phyloP scores from a whole-genome alignment of 164 flowering plant genomes.

The Nymphaea thermarum region DNA sequence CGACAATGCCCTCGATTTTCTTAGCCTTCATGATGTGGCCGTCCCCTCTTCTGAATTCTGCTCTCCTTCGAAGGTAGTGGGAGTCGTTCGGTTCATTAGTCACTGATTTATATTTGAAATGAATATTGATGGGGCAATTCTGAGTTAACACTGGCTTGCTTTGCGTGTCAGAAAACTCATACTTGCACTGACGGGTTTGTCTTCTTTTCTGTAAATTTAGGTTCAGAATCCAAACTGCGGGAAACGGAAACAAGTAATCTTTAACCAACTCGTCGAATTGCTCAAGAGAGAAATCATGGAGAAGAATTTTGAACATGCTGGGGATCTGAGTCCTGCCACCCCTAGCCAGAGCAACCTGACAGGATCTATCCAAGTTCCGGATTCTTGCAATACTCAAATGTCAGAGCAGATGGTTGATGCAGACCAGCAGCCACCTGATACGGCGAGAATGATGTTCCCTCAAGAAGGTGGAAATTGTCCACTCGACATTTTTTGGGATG shows the following conservation, averaged over 20 bases:
- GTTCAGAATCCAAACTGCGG: constrained; percentile 26
- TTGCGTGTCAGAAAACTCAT: background rate
- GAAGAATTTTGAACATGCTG: background rate
- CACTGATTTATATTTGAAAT: no score
- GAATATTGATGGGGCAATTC: no score
- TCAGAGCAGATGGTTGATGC: background rate
- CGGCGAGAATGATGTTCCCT: background rate
- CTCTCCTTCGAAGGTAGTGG: background rate
- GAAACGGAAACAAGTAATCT: constrained; percentile 40
- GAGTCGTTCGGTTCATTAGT: no score
- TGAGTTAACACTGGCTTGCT: no score
- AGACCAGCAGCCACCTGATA: background rate
- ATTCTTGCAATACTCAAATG: background rate
- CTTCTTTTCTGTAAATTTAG: constrained; percentile 5
- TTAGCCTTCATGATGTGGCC: background rate
- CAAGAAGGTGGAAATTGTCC: background rate
- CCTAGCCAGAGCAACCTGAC: constrained; percentile 12
- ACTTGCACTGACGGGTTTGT: background rate
- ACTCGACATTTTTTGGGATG: constrained; percentile 28
- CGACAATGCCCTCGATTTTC: background rate
- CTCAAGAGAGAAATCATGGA: constrained; percentile 19
- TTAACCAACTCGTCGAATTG: constrained; percentile 58
- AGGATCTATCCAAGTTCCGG: constrained; percentile 1
- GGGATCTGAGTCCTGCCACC: constrained; percentile 18
- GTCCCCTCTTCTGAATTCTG: background rate